Percentiles rank a stretch among this genome's conserved stretches.
These are phyloP conservation scores for Quercus agrifolia DNA, from an alignment of 306 rosid genomes.

Conservation along the genomic window DNA sequence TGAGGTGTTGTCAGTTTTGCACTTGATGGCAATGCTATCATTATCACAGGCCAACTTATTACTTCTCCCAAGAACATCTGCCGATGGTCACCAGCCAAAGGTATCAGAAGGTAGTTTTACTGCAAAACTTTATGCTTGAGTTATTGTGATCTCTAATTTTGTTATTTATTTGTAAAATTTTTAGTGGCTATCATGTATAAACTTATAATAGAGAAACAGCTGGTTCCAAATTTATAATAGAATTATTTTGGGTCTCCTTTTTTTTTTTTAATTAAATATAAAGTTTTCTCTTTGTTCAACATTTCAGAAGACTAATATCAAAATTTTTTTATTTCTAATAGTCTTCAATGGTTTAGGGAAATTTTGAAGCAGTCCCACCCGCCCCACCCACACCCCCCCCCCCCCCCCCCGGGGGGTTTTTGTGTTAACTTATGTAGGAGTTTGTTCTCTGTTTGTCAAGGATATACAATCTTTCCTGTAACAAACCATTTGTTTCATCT, in stretches of 20 bases:
- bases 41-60: slow-evolving; percentile 85
- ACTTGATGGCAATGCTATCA: slow-evolving; percentile 84
- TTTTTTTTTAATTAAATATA: background rate
- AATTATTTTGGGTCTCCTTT: background rate
- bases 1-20: slow-evolving; percentile 95
- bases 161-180: background rate
- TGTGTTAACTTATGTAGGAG: background rate
- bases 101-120: slow-evolving; percentile 74
- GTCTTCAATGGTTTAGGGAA: background rate
- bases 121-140: slow-evolving; percentile 9
- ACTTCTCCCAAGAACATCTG: slow-evolving; percentile 91
- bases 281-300: background rate
- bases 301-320: background rate
- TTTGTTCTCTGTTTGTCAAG: background rate
- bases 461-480: background rate
- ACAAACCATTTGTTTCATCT: background rate
- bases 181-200: slow-evolving; percentile 8
- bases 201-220: background rate
- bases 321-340: background rate
- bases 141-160: background rate
- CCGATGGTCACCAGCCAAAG: slow-evolving; percentile 81
- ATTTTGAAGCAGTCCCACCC: too few relatives aligned
- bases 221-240: background rate
- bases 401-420: background rate
- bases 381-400: accelerated